Percentiles rank a stretch among this genome's conserved stretches.
Evolutionary conservation across 306 rosid species (phyloP).

Genomic region (Psophocarpus tetragonolobus): DNA sequence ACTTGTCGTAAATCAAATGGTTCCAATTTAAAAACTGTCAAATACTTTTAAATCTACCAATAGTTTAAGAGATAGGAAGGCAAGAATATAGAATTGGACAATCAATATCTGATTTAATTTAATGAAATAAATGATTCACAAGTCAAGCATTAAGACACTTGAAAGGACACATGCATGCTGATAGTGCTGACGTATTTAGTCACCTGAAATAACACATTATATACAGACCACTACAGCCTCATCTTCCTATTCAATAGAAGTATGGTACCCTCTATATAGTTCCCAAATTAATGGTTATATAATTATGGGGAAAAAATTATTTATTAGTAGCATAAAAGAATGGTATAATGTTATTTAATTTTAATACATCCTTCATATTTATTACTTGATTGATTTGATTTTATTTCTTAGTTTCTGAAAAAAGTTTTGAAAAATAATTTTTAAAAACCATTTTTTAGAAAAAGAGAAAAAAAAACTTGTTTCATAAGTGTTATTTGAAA

Average conservation of each 20-base stretch:
- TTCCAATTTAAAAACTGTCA: neutral
- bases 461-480: too few species aligned
- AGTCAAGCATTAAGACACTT: neutral
- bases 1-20: too few species aligned
- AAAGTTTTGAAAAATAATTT: too few species aligned
- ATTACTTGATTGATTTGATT: too few species aligned
- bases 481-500: too few species aligned
- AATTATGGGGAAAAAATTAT: too few species aligned
- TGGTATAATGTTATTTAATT: too few species aligned
- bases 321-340: too few species aligned
- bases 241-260: neutral
- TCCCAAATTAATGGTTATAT: neutral
- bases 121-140: neutral
- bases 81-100: neutral
- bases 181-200: neutral
- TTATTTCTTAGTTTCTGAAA: too few species aligned
- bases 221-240: neutral
- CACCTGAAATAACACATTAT: neutral
- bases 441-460: too few species aligned
- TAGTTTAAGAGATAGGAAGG: neutral
- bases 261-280: neutral
- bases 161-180: neutral
- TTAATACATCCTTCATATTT: too few species aligned
- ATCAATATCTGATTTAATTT: neutral
- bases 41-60: neutral